Base-by-base conservation (phyloP, 495 filamentous ascomycete species). In the Jackrogersella multiformis region DNA sequence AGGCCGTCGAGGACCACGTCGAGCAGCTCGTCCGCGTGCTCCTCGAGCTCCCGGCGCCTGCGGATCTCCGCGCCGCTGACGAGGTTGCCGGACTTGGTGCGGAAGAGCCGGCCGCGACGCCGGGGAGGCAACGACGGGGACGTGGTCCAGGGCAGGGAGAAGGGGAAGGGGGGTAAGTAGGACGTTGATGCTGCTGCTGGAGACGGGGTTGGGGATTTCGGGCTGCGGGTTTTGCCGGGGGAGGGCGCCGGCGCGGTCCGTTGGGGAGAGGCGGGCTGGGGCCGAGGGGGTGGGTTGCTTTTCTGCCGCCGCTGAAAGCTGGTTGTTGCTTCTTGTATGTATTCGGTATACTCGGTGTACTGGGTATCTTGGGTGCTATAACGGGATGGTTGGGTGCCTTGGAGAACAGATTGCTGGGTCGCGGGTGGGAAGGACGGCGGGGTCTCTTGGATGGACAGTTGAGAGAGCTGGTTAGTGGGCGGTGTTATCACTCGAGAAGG, bases 11-110 rank as follows among this genome's bases (percentile, higher is more conserved):
- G 48, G 5, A 75, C 54, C 41, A 70, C 56, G 16, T 73, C 56
- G 8, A 75, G 60, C 2, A 68, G 28, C 52, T 70, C 68, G 0
- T 61, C 45, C 12, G 52, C 64, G 18, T 68, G 44, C 15, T 30
- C 32, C 35, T 72, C 66, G 0, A 36, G 28, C 32, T 72, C 66
- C 46, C 66, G 62, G 7, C 69, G 68, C 5, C 56, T 61, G 12
- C 59, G 64, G 6, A 72, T 64, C 30, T 76, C 69, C 2, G 68
- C 54, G 49, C 54, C 18, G 24, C 23, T 71, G 12, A 24, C 61
- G 3, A 75, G 48, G 30, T 61, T 66, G 1, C 73, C 73, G 4
- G 73, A 75, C 8, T 61, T 55, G 15, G 73, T 71, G 38, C 73
- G 73, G 32, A 69, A 73, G 38, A 71, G 68, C 5, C 68, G 59